Base-by-base conservation (phyloP, 1,284 basidiomycete genomes). In the Irpex rosettiformis region DNA sequence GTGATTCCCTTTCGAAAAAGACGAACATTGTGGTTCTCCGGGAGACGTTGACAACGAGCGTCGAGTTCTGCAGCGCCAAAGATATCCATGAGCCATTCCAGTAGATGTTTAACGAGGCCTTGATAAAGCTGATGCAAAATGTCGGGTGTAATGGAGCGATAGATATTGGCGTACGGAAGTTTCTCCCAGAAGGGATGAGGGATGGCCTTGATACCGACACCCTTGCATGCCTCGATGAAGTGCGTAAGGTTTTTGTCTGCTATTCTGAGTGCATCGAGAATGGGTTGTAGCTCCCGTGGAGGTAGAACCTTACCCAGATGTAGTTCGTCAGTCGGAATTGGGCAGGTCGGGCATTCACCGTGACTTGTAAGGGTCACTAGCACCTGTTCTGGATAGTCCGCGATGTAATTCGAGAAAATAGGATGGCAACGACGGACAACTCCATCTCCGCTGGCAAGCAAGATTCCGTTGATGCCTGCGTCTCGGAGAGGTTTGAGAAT, bases 61-160 rank as follows among this genome's bases (percentile, higher is more conserved):
- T 71, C 66, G 10, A 71, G 49, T 51, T 68, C 69, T 4, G 48
- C 54, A 2, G 47, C 54, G n/a, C 60, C 54, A 22, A 42, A 63
- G 1, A 56, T 57, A 0, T 21, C 24, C 33, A 47, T 63, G 30
- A 64, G 30, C 72, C 72, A 74, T 2, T 28, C 4, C 8, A 71
- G 16, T 1, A 73, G 45, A 48, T 74, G 72, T 54, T 72, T 73
- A 58, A 71, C 59, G 3, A 74, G 56, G 2, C 71, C 72, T 60
- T 74, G 67, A 55, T 75, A 72, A 0, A 77, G 66, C 59, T 79
- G 77, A 57, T 79, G 78, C 0, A 79, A 71, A 27, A 78, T 63
- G 59, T 80, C 75, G 1, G 76, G 77, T 0, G 75, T 75, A 25
- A 79, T 72, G 6, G 67, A 66, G 1, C 37, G 28, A 57, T 68